Percentiles rank a stretch among this genome's conserved stretches.
phyloP scores from a whole-genome alignment of 2,329 filamentous ascomycete species.

The Aspergillus calidoustus region DNA sequence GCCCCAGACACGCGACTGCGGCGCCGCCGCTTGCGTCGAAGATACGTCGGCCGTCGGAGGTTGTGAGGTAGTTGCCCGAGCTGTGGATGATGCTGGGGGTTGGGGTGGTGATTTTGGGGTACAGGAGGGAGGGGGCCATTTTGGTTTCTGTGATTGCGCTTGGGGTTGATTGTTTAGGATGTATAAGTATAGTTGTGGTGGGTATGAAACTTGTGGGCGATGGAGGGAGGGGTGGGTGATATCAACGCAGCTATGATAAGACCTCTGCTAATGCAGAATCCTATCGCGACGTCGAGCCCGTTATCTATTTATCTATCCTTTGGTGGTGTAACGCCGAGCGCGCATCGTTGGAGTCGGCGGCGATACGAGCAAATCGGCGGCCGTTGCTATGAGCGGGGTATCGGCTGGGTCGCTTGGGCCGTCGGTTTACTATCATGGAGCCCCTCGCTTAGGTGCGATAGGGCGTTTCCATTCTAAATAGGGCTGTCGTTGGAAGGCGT shows the following conservation, averaged over 20 bases:
- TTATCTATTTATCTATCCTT: neutral
- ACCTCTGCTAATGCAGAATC: neutral
- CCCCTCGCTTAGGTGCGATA: too few relatives aligned
- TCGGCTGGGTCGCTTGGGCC: neutral
- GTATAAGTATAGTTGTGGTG: neutral
- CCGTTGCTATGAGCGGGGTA: neutral
- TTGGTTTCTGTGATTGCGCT: neutral
- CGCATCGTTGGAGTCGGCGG: neutral
- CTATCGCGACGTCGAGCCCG: neutral
- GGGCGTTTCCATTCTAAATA: too few relatives aligned
- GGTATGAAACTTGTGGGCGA: neutral
- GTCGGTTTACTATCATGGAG: neutral
- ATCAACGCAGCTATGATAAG: neutral
- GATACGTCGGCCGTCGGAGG: constrained; percentile 48
- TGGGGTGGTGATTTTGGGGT: constrained; percentile 18
- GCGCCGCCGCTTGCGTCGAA: constrained; percentile 55
- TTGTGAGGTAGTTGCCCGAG: constrained; percentile 45
- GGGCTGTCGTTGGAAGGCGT: too few relatives aligned
- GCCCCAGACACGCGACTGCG: constrained; percentile 54
- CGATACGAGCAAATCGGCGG: neutral
- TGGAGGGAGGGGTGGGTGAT: neutral
- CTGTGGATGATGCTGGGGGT: constrained; percentile 30
- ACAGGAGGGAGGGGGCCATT: constrained; percentile 14
- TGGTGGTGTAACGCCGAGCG: neutral
- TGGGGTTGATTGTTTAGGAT: neutral